Evolutionary conservation across 768 basidiomycete species (phyloP).

Genomic region (Kwoniella sp.): DNA sequence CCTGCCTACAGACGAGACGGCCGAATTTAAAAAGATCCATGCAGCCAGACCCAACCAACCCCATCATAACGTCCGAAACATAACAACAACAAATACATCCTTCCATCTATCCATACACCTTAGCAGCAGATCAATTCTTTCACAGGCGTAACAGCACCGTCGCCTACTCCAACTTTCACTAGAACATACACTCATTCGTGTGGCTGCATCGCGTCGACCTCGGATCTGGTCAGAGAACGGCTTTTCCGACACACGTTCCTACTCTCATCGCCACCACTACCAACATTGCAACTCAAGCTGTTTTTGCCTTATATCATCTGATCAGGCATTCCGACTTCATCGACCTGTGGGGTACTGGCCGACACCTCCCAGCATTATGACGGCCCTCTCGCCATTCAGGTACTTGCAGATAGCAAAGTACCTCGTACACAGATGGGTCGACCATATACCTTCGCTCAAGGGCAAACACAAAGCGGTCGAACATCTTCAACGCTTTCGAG

Average conservation of each 20-base stretch:
- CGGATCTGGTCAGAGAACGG: no score
- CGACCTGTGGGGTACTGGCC: no score
- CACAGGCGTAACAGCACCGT: not conserved
- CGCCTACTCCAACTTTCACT: not conserved
- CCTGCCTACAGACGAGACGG: not conserved
- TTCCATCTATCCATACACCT: not conserved
- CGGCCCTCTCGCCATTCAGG: constrained; percentile 51
- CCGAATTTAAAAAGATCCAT: not conserved
- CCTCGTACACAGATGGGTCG: constrained; percentile 42
- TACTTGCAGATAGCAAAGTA: constrained; percentile 51
- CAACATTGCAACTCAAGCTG: no score
- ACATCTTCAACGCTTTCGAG: constrained; percentile 4
- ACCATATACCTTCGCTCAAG: constrained; percentile 29
- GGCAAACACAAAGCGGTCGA: constrained; percentile 28
- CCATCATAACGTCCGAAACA: no score
- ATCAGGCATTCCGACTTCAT: no score
- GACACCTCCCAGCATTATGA: constrained; percentile 8
- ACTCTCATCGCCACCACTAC: no score
- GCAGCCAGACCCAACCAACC: no score
- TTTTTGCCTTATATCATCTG: no score
- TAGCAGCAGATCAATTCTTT: not conserved
- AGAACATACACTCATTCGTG: not conserved
- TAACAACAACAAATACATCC: not conserved
- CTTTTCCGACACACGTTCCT: no score
- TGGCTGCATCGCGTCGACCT: not conserved